Base-by-base conservation (phyloP, 345 rosid species). In the Clarkia xantiana region DNA sequence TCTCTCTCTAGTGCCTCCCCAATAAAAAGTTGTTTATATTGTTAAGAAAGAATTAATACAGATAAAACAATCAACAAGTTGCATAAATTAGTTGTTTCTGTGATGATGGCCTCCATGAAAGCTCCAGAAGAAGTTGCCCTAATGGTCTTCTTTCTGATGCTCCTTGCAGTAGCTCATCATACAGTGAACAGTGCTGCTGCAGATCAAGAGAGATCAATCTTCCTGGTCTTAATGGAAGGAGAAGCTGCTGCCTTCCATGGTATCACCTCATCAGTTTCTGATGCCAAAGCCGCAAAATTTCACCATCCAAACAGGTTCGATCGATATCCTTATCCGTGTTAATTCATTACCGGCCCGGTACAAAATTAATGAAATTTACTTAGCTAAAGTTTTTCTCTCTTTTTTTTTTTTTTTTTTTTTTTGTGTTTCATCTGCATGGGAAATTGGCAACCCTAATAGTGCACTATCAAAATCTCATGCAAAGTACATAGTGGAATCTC, bases 401-500 rank as follows among this genome's bases (percentile, higher is more conserved):
- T 45, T 34, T 11, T 25, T 2, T 10, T 14, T 29, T 4, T 29
- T 42, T 3, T 16, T 50, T 39, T 16, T 56, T 54, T 46, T 20
- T 36, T 16, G 45, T 20, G 14, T 46, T 46, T 22, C 25, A 36
- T 10, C 22, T 44, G 15, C 19, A 52, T 59, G 44, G 40, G 42
- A 4, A 19, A 42, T 49, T 14, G 22, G 14, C 19, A 0, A 34
- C n/a, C 10, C 18, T 19, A 44, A 44, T 9, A 61, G 91, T 52
- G 75, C 78, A 62, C 57, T 43, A 52, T 56, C 49, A 46, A 52
- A 41, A 49, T 54, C 6, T 55, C 77, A 67, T 65, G 89, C 79
- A 19, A 75, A 66, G 71, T 61, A 55, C 42, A 65, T 81, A 66
- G 74, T 64, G 56, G 73, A 72, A 49, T 66, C 63, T 62, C 97